Percentiles rank a stretch among this genome's conserved stretches.
phyloP scores from a whole-genome alignment of 768 basidiomycete species.

The Psilocybe azurescens region DNA sequence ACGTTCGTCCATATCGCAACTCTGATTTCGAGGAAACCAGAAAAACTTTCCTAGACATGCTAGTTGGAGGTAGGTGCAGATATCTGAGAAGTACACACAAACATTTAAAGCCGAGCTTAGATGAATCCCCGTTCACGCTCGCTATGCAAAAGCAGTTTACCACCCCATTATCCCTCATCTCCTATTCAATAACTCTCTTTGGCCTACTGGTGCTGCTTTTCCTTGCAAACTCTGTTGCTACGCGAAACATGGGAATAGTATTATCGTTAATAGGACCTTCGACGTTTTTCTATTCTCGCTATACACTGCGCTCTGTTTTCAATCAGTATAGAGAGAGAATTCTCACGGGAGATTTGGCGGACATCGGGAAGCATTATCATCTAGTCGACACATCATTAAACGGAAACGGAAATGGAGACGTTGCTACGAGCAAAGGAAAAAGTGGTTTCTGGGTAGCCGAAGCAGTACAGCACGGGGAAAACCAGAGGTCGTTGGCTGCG shows the following conservation, averaged over 20 bases:
- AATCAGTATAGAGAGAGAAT: constrained; percentile 8
- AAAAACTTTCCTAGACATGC: constrained; percentile 12
- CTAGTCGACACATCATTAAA: neutral
- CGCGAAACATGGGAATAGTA: neutral
- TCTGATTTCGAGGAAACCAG: constrained; percentile 21
- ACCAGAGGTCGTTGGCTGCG: constrained; percentile 4
- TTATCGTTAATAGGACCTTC: neutral
- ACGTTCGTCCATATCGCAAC: constrained; percentile 17
- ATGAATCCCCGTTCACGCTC: constrained; percentile 21
- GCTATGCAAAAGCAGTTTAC: constrained; percentile 13
- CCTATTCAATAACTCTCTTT: constrained; percentile 16
- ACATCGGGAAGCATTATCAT: constrained; percentile 1
- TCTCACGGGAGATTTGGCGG: constrained; percentile 11
- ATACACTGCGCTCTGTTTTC: constrained; percentile 14
- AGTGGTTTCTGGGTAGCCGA: constrained; percentile 16
- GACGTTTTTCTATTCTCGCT: constrained; percentile 19
- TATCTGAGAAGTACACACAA: neutral
- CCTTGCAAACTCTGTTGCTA: neutral
- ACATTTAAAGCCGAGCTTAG: neutral
- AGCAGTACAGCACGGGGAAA: neutral
- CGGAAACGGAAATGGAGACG: neutral
- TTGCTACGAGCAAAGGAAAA: constrained; percentile 5
- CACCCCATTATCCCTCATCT: constrained; percentile 14
- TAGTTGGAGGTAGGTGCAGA: constrained; percentile 3
- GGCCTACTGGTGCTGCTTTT: constrained; percentile 5